These are phyloP conservation scores for Globisporangium recalcitrans DNA, from an alignment of 352 stramenopile species.

Conservation along the genomic window DNA sequence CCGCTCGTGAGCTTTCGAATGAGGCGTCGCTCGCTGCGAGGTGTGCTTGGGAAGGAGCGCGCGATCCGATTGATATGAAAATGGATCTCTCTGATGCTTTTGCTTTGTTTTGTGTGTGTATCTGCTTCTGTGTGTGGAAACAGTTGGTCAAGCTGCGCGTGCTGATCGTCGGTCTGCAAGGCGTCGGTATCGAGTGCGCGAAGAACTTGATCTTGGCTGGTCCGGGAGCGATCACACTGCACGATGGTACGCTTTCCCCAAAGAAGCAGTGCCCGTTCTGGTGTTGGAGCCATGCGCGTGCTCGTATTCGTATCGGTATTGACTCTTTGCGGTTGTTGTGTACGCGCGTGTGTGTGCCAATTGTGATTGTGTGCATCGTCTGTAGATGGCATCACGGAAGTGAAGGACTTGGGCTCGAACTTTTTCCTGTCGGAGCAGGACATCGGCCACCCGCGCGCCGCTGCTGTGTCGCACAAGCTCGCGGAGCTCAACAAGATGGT, in stretches of 20 bases:
- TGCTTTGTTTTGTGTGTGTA: neutral
- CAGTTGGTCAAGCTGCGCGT: conserved; percentile 79
- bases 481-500: conserved; percentile 92
- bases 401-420: conserved; percentile 90
- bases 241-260: conserved; percentile 40
- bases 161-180: conserved; percentile 80
- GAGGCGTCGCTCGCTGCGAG: neutral
- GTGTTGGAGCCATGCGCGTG: neutral
- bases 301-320: neutral
- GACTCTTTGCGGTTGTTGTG: neutral
- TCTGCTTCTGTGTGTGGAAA: neutral
- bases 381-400: conserved; percentile 58
- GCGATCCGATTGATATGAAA: neutral
- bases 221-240: conserved; percentile 82
- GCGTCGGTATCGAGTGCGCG: conserved; percentile 86
- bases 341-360: neutral
- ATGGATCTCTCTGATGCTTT: neutral
- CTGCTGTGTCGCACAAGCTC: conserved; percentile 70
- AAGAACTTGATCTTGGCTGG: conserved; percentile 94
- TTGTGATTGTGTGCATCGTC: neutral
- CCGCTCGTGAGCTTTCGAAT: conserved; percentile 6
- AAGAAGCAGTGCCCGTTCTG: neutral
- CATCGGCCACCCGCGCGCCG: conserved; percentile 58
- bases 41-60: neutral
- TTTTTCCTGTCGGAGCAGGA: conserved; percentile 90